These are phyloP conservation scores for Lactarius vividus DNA, from an alignment of 768 basidiomycete genomes.

Conservation along the genomic window DNA sequence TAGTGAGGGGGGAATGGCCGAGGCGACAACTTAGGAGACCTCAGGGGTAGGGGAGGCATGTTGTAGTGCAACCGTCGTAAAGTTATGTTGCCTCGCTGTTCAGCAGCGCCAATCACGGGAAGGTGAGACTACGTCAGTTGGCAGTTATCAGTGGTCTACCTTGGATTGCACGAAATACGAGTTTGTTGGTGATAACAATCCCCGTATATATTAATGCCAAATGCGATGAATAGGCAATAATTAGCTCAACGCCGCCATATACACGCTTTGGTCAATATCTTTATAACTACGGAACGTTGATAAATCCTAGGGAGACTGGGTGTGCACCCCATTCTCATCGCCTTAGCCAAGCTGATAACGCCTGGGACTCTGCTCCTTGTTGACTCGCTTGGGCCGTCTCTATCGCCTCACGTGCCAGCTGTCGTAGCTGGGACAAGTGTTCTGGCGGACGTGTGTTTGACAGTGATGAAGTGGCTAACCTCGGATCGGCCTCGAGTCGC, in stretches of 20 bases:
- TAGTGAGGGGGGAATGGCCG: too few relatives aligned
- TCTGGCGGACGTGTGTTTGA: constrained; percentile 19
- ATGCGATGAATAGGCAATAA: neutral
- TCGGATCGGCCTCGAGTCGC: constrained; percentile 16
- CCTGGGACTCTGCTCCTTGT: constrained; percentile 7
- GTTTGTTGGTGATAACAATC: too few relatives aligned
- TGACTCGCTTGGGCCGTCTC: constrained; percentile 1
- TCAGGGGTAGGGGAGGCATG: too few relatives aligned
- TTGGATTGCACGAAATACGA: too few relatives aligned
- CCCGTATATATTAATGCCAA: neutral
- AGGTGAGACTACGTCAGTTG: too few relatives aligned
- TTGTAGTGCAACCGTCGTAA: too few relatives aligned
- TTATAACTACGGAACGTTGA: neutral
- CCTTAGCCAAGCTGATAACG: constrained; percentile 11
- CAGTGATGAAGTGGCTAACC: constrained; percentile 11
- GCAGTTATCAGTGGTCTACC: too few relatives aligned
- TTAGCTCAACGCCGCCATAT: neutral
- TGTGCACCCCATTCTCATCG: constrained; percentile 5
- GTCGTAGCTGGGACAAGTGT: constrained; percentile 9
- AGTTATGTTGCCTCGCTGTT: too few relatives aligned
- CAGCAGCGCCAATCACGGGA: too few relatives aligned
- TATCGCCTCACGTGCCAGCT: constrained; percentile 20
- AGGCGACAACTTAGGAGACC: too few relatives aligned
- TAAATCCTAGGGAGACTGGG: neutral
- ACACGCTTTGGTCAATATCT: neutral